Percentiles rank a stretch among this genome's conserved stretches.
phyloP scores from a whole-genome alignment of 2,329 filamentous ascomycete genomes.

The Claviceps sp. region DNA sequence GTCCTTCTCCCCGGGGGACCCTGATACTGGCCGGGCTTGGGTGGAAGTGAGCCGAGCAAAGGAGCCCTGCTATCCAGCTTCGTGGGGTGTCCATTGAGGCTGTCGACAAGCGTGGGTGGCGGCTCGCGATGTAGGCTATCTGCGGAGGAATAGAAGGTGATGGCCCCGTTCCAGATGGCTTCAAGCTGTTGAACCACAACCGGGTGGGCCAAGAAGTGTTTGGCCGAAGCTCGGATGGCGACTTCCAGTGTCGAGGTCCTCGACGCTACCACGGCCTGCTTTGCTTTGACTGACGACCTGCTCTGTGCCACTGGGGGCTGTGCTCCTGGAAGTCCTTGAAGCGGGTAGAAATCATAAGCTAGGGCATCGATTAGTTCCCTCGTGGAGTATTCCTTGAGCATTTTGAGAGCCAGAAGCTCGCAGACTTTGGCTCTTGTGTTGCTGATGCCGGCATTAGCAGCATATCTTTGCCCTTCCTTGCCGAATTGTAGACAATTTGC shows the following conservation, averaged over 20 bases:
- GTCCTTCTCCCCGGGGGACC: slow-evolving; percentile 48
- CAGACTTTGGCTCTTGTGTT: slow-evolving; percentile 78
- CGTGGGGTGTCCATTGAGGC: slow-evolving; percentile 13
- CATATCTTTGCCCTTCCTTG: slow-evolving; percentile 72
- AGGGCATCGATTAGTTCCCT: slow-evolving; percentile 86
- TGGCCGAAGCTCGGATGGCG: slow-evolving; percentile 82
- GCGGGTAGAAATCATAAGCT: slow-evolving; percentile 87
- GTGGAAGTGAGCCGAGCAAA: slow-evolving; percentile 27
- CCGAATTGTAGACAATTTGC: slow-evolving; percentile 88
- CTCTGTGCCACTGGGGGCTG: slow-evolving; percentile 23
- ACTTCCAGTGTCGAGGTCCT: slow-evolving; percentile 86
- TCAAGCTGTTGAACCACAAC: slow-evolving; percentile 90
- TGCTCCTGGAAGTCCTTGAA: slow-evolving; percentile 58
- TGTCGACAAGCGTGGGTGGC: slow-evolving; percentile 11
- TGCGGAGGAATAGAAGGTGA: slow-evolving; percentile 83
- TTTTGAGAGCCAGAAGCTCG: slow-evolving; percentile 77
- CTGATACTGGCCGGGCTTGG: slow-evolving; percentile 19
- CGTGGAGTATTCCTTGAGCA: slow-evolving; percentile 80
- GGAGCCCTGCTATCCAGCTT: slow-evolving; percentile 36
- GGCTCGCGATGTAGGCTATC: slow-evolving; percentile 63
- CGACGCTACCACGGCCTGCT: slow-evolving; percentile 44
- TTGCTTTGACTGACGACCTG: slow-evolving; percentile 24
- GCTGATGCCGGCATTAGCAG: slow-evolving; percentile 72
- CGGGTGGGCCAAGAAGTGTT: slow-evolving; percentile 83
- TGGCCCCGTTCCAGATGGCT: slow-evolving; percentile 90